phyloP scores from a whole-genome alignment of 441 rosid species.

The Croton laevigatus region DNA sequence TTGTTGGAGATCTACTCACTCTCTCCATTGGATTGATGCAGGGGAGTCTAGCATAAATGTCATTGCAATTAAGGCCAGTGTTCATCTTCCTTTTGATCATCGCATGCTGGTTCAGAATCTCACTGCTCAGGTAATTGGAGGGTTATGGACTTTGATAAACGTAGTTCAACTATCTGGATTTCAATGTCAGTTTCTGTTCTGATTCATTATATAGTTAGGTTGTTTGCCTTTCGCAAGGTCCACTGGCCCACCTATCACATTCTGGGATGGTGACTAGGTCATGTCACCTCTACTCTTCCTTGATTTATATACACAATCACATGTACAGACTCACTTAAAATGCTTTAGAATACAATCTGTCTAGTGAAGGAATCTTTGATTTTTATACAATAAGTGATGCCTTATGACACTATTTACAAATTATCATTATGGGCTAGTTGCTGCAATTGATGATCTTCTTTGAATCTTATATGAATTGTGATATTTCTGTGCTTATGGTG shows the following conservation, averaged over 20 bases:
- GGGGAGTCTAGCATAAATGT: slow-evolving; percentile 62
- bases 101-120: slow-evolving; percentile 82
- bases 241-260: not conserved
- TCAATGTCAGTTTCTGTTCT: slow-evolving; percentile 8
- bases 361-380: not conserved
- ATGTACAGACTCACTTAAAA: too few relatives aligned
- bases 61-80: slow-evolving; percentile 80
- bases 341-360: not conserved
- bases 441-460: not conserved
- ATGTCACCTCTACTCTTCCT: not conserved
- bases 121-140: slow-evolving; percentile 59
- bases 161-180: not conserved
- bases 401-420: not conserved
- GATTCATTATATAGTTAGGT: not conserved
- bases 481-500: not conserved
- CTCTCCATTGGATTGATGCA: slow-evolving; percentile 30
- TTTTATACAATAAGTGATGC: not conserved
- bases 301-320: not conserved
- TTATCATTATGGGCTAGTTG: not conserved
- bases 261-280: not conserved
- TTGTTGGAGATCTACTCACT: slow-evolving; percentile 2
- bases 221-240: not conserved
- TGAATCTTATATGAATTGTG: not conserved
- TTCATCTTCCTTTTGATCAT: slow-evolving; percentile 91
- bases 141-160: slow-evolving; percentile 2